phyloP scores from a whole-genome alignment of 306 rosid genomes.

The Myrica gale region DNA sequence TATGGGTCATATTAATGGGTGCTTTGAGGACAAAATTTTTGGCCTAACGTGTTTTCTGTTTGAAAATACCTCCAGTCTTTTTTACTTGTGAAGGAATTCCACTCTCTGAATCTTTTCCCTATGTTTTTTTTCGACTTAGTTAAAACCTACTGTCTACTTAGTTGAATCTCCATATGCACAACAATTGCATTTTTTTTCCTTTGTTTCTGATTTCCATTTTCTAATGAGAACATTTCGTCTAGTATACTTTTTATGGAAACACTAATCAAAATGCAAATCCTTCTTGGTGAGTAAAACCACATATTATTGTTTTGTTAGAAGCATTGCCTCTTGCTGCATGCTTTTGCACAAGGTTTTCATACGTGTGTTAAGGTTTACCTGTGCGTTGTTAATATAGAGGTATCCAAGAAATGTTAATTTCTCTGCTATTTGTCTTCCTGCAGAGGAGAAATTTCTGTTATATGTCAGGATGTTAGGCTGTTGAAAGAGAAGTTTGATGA shows the following conservation, averaged over 20 bases:
- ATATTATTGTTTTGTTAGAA: too few species aligned
- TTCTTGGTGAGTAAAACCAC: background rate
- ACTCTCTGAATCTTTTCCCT: background rate
- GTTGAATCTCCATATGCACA: background rate
- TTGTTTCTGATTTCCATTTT: background rate
- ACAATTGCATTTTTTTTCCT: background rate
- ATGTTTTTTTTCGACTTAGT: background rate
- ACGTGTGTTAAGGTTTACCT: background rate
- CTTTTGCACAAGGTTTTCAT: background rate
- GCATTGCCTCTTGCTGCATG: too few species aligned
- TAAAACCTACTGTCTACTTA: background rate
- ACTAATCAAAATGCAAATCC: background rate
- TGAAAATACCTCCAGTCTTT: background rate
- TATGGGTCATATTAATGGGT: background rate
- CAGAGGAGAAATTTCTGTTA: slow-evolving; percentile 91
- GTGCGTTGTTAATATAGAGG: too few species aligned
- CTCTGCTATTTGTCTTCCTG: slow-evolving; percentile 26
- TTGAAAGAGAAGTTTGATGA: slow-evolving; percentile 87
- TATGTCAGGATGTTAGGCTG: slow-evolving; percentile 65
- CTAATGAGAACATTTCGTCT: too few species aligned
- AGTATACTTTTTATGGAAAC: background rate
- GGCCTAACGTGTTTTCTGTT: too few species aligned
- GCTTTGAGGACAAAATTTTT: background rate
- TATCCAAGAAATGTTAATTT: background rate
- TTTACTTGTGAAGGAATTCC: background rate